These are phyloP conservation scores for Leptodermis oblonga DNA, from an alignment of 257 asterid genomes.

Conservation along the genomic window DNA sequence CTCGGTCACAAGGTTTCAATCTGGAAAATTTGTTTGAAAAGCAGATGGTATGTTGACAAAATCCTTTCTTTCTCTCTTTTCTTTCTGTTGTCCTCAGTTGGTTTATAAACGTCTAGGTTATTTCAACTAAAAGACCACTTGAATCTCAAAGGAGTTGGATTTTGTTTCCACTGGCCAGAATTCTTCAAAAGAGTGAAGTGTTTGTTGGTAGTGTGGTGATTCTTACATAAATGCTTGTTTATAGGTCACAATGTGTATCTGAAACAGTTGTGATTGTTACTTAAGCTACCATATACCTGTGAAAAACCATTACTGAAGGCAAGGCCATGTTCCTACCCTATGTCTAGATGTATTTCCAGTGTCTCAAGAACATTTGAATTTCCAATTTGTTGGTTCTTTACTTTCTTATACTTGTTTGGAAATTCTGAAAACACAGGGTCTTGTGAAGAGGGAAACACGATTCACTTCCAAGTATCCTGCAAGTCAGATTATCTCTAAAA, in stretches of 20 bases:
- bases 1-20: constrained; percentile 71
- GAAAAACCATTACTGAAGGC: too few species aligned
- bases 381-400: not conserved
- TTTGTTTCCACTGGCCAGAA: constrained; percentile 13
- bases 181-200: not conserved
- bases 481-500: constrained; percentile 62
- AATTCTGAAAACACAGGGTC: constrained; percentile 38
- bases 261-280: not conserved
- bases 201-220: not conserved
- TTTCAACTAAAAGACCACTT: not conserved
- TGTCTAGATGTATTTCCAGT: not conserved
- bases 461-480: constrained; percentile 67
- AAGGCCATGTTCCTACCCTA: not conserved
- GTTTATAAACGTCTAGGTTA: not conserved
- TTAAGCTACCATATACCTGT: not conserved
- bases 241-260: not conserved
- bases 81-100: not conserved
- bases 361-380: not conserved
- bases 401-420: constrained; percentile 5
- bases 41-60: constrained; percentile 40
- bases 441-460: constrained; percentile 64
- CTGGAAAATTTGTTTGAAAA: constrained; percentile 68
- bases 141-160: not conserved
- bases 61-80: not conserved
- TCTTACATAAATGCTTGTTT: not conserved